Evolutionary conservation across 257 asterid genomes (phyloP), one percentile per base, ranked within the genome.

Genomic region (Solanum dulcamara): DNA sequence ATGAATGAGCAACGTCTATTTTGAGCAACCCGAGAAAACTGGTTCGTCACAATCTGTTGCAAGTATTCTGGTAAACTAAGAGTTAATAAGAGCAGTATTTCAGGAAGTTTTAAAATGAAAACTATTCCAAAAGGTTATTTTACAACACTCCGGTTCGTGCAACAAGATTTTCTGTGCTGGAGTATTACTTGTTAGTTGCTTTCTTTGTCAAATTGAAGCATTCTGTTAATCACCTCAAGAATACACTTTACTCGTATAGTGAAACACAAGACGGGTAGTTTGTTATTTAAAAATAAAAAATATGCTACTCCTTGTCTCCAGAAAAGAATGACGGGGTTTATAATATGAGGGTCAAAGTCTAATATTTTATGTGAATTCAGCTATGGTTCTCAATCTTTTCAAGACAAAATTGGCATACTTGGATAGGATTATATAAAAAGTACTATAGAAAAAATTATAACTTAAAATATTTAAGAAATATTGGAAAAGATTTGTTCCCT

Each of bases 41-140:
- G 99, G 87, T 96, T 96, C 70, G 84, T 94, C 89, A 95, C 98
- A 89, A 92, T 87, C 98, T 96, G 97, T 86, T 67, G 89, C 87
- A 88, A 88, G 26, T 70, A 86, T 88, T 90, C 87, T 81, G 88
- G 88, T 79, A 85, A 87, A 89, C 79, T 86, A 86, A 89, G 88
- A 86, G 84, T 89, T 86, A 74, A 83, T 83, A 88, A 88, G 87
- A 85, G 80, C 86, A 89, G 71, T 66, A 84, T 62, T 26, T 77
- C 60, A 28, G 85, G 51, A 22, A 84, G 32, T 40, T 77, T 15
- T 17, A 18, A 50, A 72, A 17, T 28, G 3, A 35, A 46, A 44
- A 75, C 51, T 26, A 26, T 10, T 77, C 60, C 40, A 46, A 46
- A 7, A 46, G 18, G 26, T 28, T 9, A 77, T 14, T 46, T 30